Base-by-base conservation (phyloP, 148 eudicot species). In the Heliosperma pusillum region DNA sequence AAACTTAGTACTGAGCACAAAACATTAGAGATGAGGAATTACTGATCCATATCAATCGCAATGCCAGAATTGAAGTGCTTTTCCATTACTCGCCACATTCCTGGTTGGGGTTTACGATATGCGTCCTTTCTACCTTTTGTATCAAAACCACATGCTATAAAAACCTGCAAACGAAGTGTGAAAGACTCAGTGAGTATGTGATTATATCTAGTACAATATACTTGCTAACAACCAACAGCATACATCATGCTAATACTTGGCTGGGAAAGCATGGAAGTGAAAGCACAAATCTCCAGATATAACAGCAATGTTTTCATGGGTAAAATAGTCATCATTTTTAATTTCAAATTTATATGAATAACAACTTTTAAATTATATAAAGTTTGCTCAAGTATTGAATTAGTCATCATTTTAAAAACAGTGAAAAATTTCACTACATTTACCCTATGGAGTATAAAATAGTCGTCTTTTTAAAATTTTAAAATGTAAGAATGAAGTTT, bases 71-170 rank as follows among this genome's bases (percentile, higher is more conserved):
- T 94, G 78, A 93, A 93, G 66, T 89, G 82, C 21, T 88, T 81
- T 72, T 90, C 96, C 96, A 94, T 87, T 16, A 90, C 85, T 69
- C 82, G 86, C 98, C 98, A 94, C 98, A 94, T 91, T 84, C 98
- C 98, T 80, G 90, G 82, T 79, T 83, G 81, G 19, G 98, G 98
- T 76, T 94, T 94, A 70, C 97, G 95, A 67, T 81, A 94, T 73
- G 86, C 86, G 45, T 94, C 98, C 70, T 76, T 82, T 13, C 56
- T 78, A 74, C 78, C 78, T 50, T 79, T 74, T 80, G 76, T 84
- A 78, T 87, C 89, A 77, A 87, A 80, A 19, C 98, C 97, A 85
- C 98, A 94, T 66, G 98, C 96, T 81, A 94, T 90, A 76, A 87
- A 93, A 29, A 93, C 97, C 98, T 93, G 87, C 70, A 78, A 26